phyloP scores from a whole-genome alignment of 2,329 filamentous ascomycete species.

The Sarocladium kiliense region DNA sequence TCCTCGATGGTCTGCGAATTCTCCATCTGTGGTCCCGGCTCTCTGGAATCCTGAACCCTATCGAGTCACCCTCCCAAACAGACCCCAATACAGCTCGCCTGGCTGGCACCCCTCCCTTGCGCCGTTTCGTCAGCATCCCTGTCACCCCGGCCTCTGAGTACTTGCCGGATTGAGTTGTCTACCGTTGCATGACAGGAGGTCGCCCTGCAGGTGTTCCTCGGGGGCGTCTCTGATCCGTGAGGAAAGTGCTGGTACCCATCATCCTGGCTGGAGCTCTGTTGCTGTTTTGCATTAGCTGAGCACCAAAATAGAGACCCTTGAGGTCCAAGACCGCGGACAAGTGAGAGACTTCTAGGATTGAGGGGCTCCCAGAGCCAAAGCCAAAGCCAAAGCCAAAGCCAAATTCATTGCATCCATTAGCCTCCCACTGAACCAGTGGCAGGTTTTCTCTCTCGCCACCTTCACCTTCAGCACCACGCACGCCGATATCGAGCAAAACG shows the following conservation, averaged over 20 bases:
- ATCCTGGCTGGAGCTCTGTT: neutral
- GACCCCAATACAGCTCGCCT: neutral
- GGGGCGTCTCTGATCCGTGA: neutral
- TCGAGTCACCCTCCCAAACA: neutral
- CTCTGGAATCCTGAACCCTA: slow-evolving; percentile 4
- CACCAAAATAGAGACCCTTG: slow-evolving; percentile 27
- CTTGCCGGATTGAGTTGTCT: slow-evolving; percentile 8
- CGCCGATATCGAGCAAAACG: neutral
- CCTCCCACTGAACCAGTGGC: neutral
- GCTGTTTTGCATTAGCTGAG: slow-evolving; percentile 27
- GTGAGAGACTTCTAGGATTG: slow-evolving; percentile 13
- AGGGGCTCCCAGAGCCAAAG: slow-evolving; percentile 15
- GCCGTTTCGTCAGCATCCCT: neutral
- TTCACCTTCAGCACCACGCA: neutral
- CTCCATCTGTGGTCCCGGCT: neutral
- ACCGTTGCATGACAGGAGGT: slow-evolving; percentile 10
- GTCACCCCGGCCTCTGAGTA: neutral
- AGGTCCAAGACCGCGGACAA: slow-evolving; percentile 18
- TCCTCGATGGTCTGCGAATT: neutral
- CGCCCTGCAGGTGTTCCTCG: slow-evolving; percentile 8
- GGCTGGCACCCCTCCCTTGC: neutral
- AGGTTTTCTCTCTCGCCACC: neutral
- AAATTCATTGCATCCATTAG: neutral
- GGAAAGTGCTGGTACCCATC: neutral
- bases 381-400: neutral